Evolutionary conservation across 257 asterid species (phyloP), one percentile per base, ranked within the genome.

Genomic region (Penstemon newberryi): DNA sequence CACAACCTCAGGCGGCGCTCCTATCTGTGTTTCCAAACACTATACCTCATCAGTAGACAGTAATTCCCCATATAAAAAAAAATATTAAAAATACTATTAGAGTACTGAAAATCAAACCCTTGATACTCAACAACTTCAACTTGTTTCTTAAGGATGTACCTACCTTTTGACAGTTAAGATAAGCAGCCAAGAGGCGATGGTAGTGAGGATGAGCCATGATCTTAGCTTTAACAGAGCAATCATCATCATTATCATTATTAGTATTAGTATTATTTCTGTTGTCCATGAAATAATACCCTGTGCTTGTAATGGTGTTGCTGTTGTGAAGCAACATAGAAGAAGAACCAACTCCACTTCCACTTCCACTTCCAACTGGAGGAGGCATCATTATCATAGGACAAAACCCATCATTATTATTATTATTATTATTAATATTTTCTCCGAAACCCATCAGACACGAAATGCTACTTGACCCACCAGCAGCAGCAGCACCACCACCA

Each of bases 1-100:
- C 84, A 90, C 97, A 77, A 87, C 93, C 18, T 94, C 97, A 10
- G 97, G 87, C 15, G 99, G 99, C 66, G 97, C 99, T 62, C 99
- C 99, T 51, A 94, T 89, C 99, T 15, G 18, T 15, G 18, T 15
- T 15, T 15, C 18, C 18, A 15, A 15, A 15, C 18, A 15, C 18
- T 15, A 15, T 15, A 15, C 18, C 18, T 15, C 18, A 15, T 15
- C 18, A 15, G 18, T 15, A 15, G 18, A 15, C 18, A 15, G 18
- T 15, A 15, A 15, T n/a, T n/a, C n/a, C n/a, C n/a, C n/a, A n/a
- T n/a, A n/a, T n/a, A n/a, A 42, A 15, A 61, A 18, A 45, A 45
- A 4, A 8, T 2, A 8, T 3, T 3, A 45, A 47, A 9, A 9
- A 47, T 8, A 6, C 15, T 8, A 3, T 47, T 47, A 57, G 42